phyloP scores from a whole-genome alignment of 2,329 filamentous ascomycete genomes.

The Fusarium compactum region DNA sequence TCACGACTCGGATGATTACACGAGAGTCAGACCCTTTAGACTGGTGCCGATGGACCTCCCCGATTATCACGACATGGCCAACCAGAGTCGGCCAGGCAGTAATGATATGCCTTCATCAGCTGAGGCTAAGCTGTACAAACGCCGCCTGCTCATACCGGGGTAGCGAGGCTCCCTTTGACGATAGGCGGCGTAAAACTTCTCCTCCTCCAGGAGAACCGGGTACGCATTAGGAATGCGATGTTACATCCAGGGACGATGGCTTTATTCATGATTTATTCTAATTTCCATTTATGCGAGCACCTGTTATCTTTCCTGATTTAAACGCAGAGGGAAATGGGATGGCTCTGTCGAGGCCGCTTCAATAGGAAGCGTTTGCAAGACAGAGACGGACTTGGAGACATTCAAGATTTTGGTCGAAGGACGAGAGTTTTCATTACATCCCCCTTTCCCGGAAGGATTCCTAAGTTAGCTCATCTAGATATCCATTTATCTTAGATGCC shows the following conservation, averaged over 20 bases:
- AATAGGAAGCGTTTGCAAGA: not conserved
- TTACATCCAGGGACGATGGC: not conserved
- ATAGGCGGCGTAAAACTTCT: too few species aligned
- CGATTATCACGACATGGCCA: not conserved
- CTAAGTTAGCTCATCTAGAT: not conserved
- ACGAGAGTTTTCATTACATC: not conserved
- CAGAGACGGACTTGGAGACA: not conserved
- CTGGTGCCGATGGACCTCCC: not conserved
- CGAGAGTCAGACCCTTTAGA: too few species aligned
- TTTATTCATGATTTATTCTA: not conserved
- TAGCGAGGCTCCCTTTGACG: too few species aligned
- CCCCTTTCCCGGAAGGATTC: not conserved
- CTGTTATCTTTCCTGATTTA: not conserved
- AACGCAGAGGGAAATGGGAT: not conserved
- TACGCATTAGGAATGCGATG: not conserved
- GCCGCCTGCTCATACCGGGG: not conserved
- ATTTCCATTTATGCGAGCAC: not conserved
- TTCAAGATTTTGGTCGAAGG: not conserved
- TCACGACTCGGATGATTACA: too few species aligned
- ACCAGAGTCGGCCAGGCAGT: not conserved
- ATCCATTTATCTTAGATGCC: not conserved
- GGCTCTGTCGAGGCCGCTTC: not conserved
- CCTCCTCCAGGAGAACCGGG: not conserved
- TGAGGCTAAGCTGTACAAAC: not conserved
- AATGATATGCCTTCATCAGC: not conserved